Evolutionary conservation across 2,329 filamentous ascomycete species (phyloP).

Genomic region (Purpureocillium lavendulum): DNA sequence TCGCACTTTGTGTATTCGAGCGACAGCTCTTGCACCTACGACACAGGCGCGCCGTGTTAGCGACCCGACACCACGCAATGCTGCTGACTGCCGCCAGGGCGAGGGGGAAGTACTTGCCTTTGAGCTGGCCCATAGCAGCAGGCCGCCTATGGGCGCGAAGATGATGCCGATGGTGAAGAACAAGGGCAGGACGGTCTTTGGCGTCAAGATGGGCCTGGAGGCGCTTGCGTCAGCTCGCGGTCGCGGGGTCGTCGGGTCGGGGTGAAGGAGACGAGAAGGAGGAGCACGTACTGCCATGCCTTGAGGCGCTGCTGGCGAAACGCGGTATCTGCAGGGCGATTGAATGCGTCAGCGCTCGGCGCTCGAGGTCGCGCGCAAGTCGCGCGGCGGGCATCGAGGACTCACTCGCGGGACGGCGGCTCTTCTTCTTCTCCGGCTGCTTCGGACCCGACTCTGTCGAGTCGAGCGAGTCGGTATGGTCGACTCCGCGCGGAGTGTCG

Average conservation of each 20-base stretch:
- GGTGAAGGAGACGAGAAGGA: not conserved
- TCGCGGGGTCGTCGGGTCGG: not conserved
- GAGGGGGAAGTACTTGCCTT: conserved; percentile 42
- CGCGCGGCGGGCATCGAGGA: conserved; percentile 9
- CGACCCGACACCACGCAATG: no score
- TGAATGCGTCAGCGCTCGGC: no score
- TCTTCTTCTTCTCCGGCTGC: conserved; percentile 73
- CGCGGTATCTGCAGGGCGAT: conserved; percentile 82
- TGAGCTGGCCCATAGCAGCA: conserved; percentile 78
- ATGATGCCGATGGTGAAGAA: conserved; percentile 89
- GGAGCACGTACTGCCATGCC: conserved; percentile 81
- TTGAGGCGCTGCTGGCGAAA: conserved; percentile 96
- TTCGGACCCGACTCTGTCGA: conserved; percentile 45
- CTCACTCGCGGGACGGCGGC: conserved; percentile 80
- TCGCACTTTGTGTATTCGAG: conserved; percentile 85
- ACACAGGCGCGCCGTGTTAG: conserved; percentile 2
- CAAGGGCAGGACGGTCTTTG: conserved; percentile 83
- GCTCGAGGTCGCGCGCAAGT: not conserved
- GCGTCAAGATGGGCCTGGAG: conserved; percentile 82
- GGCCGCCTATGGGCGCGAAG: conserved; percentile 85
- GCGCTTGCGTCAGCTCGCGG: not conserved
- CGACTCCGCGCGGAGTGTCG: conserved; percentile 35
- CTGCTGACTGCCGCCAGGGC: not conserved
- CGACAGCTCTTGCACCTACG: conserved; percentile 79
- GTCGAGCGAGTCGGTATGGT: conserved; percentile 43